These are phyloP conservation scores for Torulaspora indica DNA, from an alignment of 805 yeast genomes.

Conservation along the genomic window DNA sequence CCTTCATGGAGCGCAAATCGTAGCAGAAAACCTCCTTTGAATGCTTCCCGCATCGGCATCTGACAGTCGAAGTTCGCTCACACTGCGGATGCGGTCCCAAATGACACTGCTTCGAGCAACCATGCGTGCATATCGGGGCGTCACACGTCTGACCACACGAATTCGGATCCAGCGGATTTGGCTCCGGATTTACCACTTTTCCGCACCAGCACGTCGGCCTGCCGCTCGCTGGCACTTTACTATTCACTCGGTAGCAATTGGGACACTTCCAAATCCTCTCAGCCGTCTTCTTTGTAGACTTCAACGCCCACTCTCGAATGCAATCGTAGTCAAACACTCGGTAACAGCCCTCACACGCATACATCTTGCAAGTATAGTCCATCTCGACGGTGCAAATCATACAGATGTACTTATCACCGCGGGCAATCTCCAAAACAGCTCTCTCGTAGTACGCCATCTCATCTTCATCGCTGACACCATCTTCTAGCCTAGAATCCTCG, in stretches of 20 bases:
- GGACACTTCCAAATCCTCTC: slow-evolving; percentile 82
- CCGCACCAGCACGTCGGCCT: slow-evolving; percentile 78
- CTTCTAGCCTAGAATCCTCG: slow-evolving; percentile 2
- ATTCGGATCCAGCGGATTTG: slow-evolving; percentile 62
- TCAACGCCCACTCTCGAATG: slow-evolving; percentile 77
- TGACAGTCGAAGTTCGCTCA: slow-evolving; percentile 63
- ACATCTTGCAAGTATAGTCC: slow-evolving; percentile 57
- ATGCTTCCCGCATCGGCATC: slow-evolving; percentile 70
- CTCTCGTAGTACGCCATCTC: slow-evolving; percentile 33
- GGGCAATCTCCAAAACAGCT: slow-evolving; percentile 31
- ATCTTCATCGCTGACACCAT: slow-evolving; percentile 5
- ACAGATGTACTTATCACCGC: slow-evolving; percentile 69
- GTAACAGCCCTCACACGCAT: slow-evolving; percentile 75
- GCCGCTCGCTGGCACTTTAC: slow-evolving; percentile 52
- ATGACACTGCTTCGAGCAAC: slow-evolving; percentile 73
- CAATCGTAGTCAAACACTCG: slow-evolving; percentile 85
- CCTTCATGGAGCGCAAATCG: slow-evolving; percentile 69
- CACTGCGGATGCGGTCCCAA: slow-evolving; percentile 86
- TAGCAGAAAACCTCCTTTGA: slow-evolving; percentile 64
- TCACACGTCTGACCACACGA: slow-evolving; percentile 85
- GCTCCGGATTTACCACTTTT: slow-evolving; percentile 59
- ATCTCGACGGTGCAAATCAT: slow-evolving; percentile 84
- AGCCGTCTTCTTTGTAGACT: slow-evolving; percentile 62
- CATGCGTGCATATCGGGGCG: slow-evolving; percentile 62
- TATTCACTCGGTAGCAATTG: slow-evolving; percentile 44